Evolutionary conservation across 352 stramenopile species (phyloP), one percentile per base, ranked within the genome.

Genomic region (Phytophthora tubulina): DNA sequence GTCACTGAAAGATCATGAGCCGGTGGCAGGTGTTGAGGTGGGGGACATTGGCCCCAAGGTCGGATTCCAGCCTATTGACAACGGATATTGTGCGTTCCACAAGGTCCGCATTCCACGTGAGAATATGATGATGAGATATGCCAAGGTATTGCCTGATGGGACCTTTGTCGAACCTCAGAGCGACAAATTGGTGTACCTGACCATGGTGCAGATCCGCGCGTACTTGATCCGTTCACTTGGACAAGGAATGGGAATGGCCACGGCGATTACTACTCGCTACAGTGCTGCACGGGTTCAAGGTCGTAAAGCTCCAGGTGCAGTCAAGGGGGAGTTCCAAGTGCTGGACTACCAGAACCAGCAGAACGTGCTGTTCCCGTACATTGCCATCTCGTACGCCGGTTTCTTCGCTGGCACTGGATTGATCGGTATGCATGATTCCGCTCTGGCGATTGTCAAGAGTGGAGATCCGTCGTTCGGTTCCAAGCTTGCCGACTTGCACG

Each of bases 171-270:
- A 86, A 73, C 82, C 82, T 6, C 73, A 88, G 72, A 87, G 79
- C 44, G 82, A 91, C 75, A 88, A 89, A 63, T 67, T 90, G n/a
- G 79, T 85, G 46, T 90, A 89, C 56, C 27, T 89, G 14, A 89
- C 79, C 0, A 87, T 86, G 79, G 74, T 88, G 8, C 59, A 78
- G 5, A 73, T 86, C n/a, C 79, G 81, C 10, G 75, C 79, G 11
- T 63, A 63, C 33, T 67, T 72, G 41, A 67, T 72, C 41, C 59
- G 50, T 9, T 57, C 48, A 6, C 39, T 67, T 10, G 56, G 56
- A 32, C 36, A 63, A 31, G 54, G 41, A 3, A 57, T 72, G 56
- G 57, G 49, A 3, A 59, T 48, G 27, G 77, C 72, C 1, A 77
- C 75, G 4, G 72, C 81, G 1, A 86, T 89, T 56, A 76, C 75